phyloP scores from a whole-genome alignment of 2,329 filamentous ascomycete genomes.

The Colletotrichum higginsianum region DNA sequence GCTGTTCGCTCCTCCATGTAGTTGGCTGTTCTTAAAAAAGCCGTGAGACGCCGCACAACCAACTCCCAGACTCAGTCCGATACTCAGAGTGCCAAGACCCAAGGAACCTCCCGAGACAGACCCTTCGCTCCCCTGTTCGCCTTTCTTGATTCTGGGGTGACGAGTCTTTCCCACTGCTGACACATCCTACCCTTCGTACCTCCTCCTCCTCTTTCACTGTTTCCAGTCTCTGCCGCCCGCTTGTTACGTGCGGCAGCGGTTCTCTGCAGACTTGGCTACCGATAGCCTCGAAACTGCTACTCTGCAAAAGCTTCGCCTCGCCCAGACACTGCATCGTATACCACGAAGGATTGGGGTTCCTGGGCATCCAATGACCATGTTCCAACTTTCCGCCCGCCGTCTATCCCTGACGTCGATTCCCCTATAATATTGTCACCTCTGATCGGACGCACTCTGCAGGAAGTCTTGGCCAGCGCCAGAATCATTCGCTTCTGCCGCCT shows the following conservation, averaged over 20 bases:
- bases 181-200: constrained; percentile 14
- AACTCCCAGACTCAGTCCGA: constrained; percentile 40
- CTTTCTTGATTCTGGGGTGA: not conserved
- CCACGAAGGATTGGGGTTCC: constrained; percentile 20
- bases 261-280: constrained; percentile 29
- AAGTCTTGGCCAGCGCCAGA: constrained; percentile 26
- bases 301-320: constrained; percentile 40
- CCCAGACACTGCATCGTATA: constrained; percentile 13
- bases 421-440: constrained; percentile 10
- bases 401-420: constrained; percentile 20
- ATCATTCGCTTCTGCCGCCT: constrained; percentile 15
- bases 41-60: constrained; percentile 42
- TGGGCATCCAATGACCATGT: constrained; percentile 17
- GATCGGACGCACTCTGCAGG: constrained; percentile 20
- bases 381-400: constrained; percentile 16
- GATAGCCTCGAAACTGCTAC: constrained; percentile 27
- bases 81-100: constrained; percentile 40
- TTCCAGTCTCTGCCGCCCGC: not conserved
- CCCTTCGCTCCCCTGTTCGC: constrained; percentile 4
- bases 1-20: not conserved
- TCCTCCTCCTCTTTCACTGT: not conserved
- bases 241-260: constrained; percentile 31
- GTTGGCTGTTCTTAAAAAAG: constrained; percentile 41
- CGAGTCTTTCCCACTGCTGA: constrained; percentile 18
- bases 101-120: constrained; percentile 34